Base-by-base conservation (phyloP, 805 yeast genomes). In the Teunomyces pallodes region DNA sequence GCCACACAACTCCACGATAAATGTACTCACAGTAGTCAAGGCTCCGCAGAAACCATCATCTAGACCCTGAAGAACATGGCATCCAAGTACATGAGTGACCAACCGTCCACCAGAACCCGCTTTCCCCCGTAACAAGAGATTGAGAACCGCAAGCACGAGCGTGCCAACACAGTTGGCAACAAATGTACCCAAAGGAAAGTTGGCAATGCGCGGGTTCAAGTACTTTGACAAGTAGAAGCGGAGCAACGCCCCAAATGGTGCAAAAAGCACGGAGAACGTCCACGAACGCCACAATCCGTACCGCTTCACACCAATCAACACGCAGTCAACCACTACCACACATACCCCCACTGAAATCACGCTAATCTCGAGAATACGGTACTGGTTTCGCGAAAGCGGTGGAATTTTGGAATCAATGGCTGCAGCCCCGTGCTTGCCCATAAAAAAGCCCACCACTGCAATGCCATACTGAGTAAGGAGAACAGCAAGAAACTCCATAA, bases 1-100 rank as follows among this genome's bases (percentile, higher is more conserved):
- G 1, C 60, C 61, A 52, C 56, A 72, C 33, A 88, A 63, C 62
- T 90, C 97, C 36, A 78, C 82, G 7, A 87, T 76, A 55, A 90
- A 86, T 0, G 96, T 86, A 47, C 92, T 84, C 35, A 88, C 79
- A 0, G 97, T 87, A 35, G 89, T 81, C 44, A 86, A 64, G 2
- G 80, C 76, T 0, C 91, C 95, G 59, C 89, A 83, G 49, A 79
- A 82, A 0, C 96, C 95, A 54, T 80, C 79, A 14, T 67, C 72
- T 2, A 86, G 59, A 0, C 86, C 90, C 6, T 55, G 51, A 0
- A 84, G 56, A 3, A 82, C 78, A 35, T 79, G 82, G 51, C 87
- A 81, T 0, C 72, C 59, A 4, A 77, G 50, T 0, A 53, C 26
- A 3, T 60, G 56, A 7, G 62, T 54, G 0, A 75, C 66, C 0